Percentiles rank a stretch among this genome's conserved stretches.
These are phyloP conservation scores for Thermochaetoides dissita DNA, from an alignment of 2,329 filamentous ascomycete genomes.

Conservation along the genomic window DNA sequence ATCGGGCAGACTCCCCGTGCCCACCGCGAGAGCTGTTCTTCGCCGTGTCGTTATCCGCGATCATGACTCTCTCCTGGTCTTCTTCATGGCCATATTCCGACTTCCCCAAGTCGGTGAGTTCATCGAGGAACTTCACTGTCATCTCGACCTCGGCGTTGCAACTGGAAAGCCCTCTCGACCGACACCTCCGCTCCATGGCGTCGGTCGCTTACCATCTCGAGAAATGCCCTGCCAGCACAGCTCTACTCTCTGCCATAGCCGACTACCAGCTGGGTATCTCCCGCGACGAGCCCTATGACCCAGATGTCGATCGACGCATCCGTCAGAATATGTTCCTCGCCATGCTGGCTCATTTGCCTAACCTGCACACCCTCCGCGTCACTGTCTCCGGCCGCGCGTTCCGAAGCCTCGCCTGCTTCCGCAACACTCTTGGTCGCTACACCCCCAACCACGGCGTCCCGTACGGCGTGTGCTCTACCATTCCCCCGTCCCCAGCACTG, in stretches of 20 bases:
- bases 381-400: neutral
- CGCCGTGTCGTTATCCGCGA: neutral
- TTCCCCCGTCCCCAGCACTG: neutral
- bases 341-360: neutral
- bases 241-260: neutral
- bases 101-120: neutral
- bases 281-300: neutral
- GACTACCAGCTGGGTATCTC: neutral
- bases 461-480: no score
- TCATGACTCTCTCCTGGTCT: neutral
- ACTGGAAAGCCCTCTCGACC: neutral
- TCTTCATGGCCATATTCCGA: neutral
- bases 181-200: neutral
- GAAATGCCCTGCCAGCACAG: neutral
- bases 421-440: neutral
- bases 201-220: neutral
- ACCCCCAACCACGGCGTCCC: no score
- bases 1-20: neutral
- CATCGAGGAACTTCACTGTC: neutral
- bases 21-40: neutral
- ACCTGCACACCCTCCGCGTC: neutral
- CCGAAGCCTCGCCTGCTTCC: neutral
- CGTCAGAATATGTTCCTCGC: neutral
- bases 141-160: neutral
- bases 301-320: neutral